A percentile compares a stretch with the other conserved stretches of the same genome.
These are phyloP conservation scores for Alternaria metachromatica DNA, from an alignment of 2,329 filamentous ascomycete genomes.

Conservation along the genomic window DNA sequence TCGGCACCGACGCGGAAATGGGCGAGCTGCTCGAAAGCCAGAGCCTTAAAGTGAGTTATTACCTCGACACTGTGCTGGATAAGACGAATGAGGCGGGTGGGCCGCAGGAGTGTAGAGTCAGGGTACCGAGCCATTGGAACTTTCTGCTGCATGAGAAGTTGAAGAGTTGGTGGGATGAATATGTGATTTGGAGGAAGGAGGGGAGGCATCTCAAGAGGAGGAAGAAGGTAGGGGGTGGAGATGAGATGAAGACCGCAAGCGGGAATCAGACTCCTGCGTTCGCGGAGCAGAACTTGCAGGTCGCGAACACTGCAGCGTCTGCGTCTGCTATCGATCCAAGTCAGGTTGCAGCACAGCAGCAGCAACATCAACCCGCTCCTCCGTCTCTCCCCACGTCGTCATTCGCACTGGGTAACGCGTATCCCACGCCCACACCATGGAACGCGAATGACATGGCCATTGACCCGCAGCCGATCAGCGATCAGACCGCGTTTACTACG, in stretches of 20 bases:
- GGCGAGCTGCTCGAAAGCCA: slow-evolving; percentile 42
- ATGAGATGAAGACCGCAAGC: not conserved
- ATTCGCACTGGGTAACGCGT: slow-evolving; percentile 20
- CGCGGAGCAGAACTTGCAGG: not conserved
- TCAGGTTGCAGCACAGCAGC: not conserved
- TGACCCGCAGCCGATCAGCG: slow-evolving; percentile 11
- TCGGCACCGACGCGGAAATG: slow-evolving; percentile 43
- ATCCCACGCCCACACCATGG: slow-evolving; percentile 11
- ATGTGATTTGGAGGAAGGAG: slow-evolving; percentile 36
- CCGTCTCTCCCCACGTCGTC: slow-evolving; percentile 2
- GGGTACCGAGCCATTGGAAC: slow-evolving; percentile 41
- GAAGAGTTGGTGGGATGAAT: slow-evolving; percentile 41
- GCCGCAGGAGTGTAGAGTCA: slow-evolving; percentile 37
- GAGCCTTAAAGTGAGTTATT: slow-evolving; percentile 41
- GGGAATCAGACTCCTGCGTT: slow-evolving; percentile 13
- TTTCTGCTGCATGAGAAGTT: slow-evolving; percentile 41
- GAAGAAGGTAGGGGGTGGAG: slow-evolving; percentile 17
- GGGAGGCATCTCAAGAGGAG: slow-evolving; percentile 33
- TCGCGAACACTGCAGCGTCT: not conserved
- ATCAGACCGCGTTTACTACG: slow-evolving; percentile 23
- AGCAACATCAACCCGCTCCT: not conserved
- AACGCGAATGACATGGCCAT: slow-evolving; percentile 5
- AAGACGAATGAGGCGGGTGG: slow-evolving; percentile 36
- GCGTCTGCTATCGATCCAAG: not conserved
- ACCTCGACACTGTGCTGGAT: slow-evolving; percentile 33